Evolutionary conservation across 1,284 basidiomycete species (phyloP).

Genomic region (Marasmius oreades): DNA sequence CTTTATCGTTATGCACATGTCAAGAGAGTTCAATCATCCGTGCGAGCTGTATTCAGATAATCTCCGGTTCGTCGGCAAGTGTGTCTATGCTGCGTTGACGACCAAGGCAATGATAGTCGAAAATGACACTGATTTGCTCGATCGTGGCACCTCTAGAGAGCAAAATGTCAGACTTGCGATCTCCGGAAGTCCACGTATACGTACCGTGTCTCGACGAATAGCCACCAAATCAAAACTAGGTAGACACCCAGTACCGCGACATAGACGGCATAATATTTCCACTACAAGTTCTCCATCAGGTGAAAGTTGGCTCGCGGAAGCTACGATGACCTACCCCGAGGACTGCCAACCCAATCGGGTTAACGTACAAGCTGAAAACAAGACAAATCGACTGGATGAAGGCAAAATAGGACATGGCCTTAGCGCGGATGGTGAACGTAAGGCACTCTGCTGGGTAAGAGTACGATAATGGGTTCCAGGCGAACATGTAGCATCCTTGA

Average conservation of each 20-base stretch:
- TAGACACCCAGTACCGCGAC: conserved; percentile 5
- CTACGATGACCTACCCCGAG: background rate
- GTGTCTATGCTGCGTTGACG: conserved; percentile 1
- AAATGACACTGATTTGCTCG: conserved; percentile 12
- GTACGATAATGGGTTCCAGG: conserved; percentile 1
- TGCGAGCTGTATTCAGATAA: background rate
- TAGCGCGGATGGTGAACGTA: background rate
- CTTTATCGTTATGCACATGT: background rate
- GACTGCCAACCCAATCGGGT: background rate
- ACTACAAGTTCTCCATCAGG: conserved; percentile 1
- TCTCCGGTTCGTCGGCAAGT: background rate
- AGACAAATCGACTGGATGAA: background rate
- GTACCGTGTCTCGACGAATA: conserved; percentile 12
- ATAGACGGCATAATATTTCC: conserved; percentile 9
- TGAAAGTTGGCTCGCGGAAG: background rate
- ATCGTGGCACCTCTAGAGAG: conserved; percentile 8
- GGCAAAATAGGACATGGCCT: background rate
- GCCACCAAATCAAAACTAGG: conserved; percentile 7
- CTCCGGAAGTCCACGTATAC: background rate
- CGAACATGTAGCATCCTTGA: conserved; percentile 1
- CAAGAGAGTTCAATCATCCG: background rate
- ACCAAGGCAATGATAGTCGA: conserved; percentile 6
- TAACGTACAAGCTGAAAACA: conserved; percentile 2
- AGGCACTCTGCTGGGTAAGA: conserved; percentile 1
- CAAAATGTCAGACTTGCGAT: background rate